phyloP scores from a whole-genome alignment of 164 flowering plant genomes.

The Vitis cinerea region DNA sequence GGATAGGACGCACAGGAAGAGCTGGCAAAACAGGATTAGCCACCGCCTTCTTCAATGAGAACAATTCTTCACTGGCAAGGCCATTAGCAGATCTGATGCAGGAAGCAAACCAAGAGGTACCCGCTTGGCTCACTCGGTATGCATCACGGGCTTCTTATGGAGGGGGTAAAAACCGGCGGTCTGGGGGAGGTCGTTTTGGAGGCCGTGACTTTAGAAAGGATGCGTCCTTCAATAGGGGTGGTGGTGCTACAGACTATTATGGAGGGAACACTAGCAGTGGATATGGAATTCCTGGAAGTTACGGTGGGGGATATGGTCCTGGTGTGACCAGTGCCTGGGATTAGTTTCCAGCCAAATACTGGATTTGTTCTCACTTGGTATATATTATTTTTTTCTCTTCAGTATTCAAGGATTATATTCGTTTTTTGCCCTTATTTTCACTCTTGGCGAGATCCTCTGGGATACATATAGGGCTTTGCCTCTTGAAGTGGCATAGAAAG shows the following conservation, averaged over 20 bases:
- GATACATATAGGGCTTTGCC: no score
- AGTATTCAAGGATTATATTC: not conserved
- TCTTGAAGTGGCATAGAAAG: no score
- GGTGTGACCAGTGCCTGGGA: conserved; percentile 67
- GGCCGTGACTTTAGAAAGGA: conserved; percentile 61
- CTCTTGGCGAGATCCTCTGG: no score
- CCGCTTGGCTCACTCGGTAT: conserved; percentile 63
- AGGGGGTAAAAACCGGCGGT: conserved; percentile 46
- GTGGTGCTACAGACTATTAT: conserved; percentile 30
- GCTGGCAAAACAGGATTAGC: conserved; percentile 70
- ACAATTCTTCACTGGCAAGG: conserved; percentile 53
- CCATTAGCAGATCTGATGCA: conserved; percentile 65
- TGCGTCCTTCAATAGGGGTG: conserved; percentile 26
- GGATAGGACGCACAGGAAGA: conserved; percentile 73
- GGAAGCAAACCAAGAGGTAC: conserved; percentile 76
- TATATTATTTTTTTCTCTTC: conserved; percentile 5
- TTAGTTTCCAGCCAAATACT: conserved; percentile 16
- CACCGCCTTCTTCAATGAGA: conserved; percentile 77
- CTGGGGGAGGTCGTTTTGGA: conserved; percentile 61
- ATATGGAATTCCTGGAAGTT: conserved; percentile 35
- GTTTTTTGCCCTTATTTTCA: not conserved
- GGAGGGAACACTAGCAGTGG: conserved; percentile 34
- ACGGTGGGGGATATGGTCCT: conserved; percentile 37
- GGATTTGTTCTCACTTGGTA: conserved; percentile 8
- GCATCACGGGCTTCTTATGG: conserved; percentile 53